phyloP scores from a whole-genome alignment of 805 yeast genomes.

The Wickerhamomyces tratensis region DNA sequence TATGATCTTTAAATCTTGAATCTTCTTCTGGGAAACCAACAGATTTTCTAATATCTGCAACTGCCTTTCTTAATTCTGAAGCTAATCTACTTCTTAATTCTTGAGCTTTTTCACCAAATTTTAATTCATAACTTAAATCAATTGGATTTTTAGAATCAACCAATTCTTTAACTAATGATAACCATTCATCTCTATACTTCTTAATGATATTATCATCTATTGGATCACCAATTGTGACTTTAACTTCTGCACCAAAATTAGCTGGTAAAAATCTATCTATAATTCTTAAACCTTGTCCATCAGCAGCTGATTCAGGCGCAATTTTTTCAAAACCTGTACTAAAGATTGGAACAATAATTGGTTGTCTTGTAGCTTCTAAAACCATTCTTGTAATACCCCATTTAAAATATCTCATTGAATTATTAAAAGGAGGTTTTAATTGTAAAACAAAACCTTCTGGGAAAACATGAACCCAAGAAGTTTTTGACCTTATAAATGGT shows the following conservation, averaged over 20 bases:
- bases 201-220: constrained; percentile 52
- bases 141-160: constrained; percentile 38
- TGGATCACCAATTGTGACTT: constrained; percentile 63
- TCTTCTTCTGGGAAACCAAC: constrained; percentile 52
- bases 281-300: constrained; percentile 22
- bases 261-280: constrained; percentile 50
- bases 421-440: constrained; percentile 62
- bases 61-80: constrained; percentile 52
- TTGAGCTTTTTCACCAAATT: constrained; percentile 53
- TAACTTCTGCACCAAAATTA: constrained; percentile 57
- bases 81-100: constrained; percentile 65
- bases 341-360: constrained; percentile 82
- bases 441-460: constrained; percentile 96
- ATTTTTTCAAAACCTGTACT: constrained; percentile 80
- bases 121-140: constrained; percentile 55
- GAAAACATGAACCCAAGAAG: constrained; percentile 89
- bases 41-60: constrained; percentile 35
- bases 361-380: constrained; percentile 74
- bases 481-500: constrained; percentile 52
- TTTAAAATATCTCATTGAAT: constrained; percentile 89
- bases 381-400: constrained; percentile 91
- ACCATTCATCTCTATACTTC: constrained; percentile 63
- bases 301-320: constrained; percentile 64
- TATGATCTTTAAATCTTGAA: constrained; percentile 52
- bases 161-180: constrained; percentile 43